phyloP scores from a whole-genome alignment of 2,329 filamentous ascomycete species.

The Lasiodiplodia hormozganensis region DNA sequence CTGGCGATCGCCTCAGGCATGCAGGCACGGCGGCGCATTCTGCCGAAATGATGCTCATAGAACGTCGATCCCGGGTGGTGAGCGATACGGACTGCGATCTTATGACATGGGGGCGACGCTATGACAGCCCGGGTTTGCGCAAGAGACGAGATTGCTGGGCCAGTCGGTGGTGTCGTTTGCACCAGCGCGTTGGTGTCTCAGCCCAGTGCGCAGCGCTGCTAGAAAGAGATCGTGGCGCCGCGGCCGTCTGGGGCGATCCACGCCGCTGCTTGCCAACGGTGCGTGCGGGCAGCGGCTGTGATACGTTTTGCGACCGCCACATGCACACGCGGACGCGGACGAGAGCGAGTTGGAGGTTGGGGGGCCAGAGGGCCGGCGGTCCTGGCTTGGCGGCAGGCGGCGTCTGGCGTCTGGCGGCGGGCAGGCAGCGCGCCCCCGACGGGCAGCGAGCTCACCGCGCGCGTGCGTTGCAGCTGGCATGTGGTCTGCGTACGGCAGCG shows the following conservation, averaged over 20 bases:
- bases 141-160: slow-evolving; percentile 27
- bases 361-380: slow-evolving; percentile 12
- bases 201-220: slow-evolving; percentile 19
- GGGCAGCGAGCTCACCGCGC: slow-evolving; percentile 6
- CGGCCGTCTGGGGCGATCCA: slow-evolving; percentile 22
- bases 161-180: slow-evolving; percentile 23
- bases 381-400: slow-evolving; percentile 24
- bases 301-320: slow-evolving; percentile 27
- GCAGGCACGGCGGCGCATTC: slow-evolving; percentile 27
- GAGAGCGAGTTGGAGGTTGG: slow-evolving; percentile 17
- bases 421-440: slow-evolving; percentile 8
- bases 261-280: slow-evolving; percentile 2
- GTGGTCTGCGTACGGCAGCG: slow-evolving; percentile 4
- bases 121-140: slow-evolving; percentile 20
- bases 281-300: slow-evolving; percentile 19
- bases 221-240: slow-evolving; percentile 24
- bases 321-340: slow-evolving; percentile 24
- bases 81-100: slow-evolving; percentile 27
- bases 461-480: slow-evolving; percentile 5
- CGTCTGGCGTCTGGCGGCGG: neutral
- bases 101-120: slow-evolving; percentile 27
- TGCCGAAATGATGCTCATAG: slow-evolving; percentile 29
- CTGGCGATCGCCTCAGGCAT: slow-evolving; percentile 36
- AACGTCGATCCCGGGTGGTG: slow-evolving; percentile 26
- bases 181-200: slow-evolving; percentile 22